These are phyloP conservation scores for Trichophyton rubrum DNA, from an alignment of 2,329 filamentous ascomycete species.

Conservation along the genomic window DNA sequence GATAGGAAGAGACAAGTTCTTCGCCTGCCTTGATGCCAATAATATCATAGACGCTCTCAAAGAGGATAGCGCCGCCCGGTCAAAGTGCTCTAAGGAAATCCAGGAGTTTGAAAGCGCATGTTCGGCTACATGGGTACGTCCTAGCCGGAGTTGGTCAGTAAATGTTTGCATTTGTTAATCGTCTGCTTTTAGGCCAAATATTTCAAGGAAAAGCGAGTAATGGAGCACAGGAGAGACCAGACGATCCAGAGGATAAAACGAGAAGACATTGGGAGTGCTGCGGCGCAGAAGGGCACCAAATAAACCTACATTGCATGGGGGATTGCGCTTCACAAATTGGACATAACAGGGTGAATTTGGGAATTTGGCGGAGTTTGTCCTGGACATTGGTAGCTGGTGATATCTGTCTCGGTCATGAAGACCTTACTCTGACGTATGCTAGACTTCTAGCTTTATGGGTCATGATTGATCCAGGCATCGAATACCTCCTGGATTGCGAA, in stretches of 20 bases:
- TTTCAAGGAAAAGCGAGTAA: constrained; percentile 92
- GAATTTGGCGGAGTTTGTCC: background rate
- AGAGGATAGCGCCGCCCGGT: constrained; percentile 43
- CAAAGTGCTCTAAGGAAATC: constrained; percentile 48
- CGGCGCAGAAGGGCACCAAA: background rate
- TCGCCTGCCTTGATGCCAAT: constrained; percentile 71
- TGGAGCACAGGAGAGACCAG: constrained; percentile 75
- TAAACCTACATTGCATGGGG: background rate
- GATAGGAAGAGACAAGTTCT: constrained; percentile 79
- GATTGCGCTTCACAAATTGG: background rate
- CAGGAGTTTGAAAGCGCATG: constrained; percentile 70
- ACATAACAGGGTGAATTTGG: background rate
- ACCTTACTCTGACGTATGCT: background rate
- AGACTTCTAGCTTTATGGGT: background rate
- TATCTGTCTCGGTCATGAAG: background rate
- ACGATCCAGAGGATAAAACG: constrained; percentile 62
- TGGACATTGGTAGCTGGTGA: background rate
- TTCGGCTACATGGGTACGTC: constrained; percentile 74
- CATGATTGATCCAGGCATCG: background rate
- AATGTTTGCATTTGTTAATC: background rate
- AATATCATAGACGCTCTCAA: constrained; percentile 64
- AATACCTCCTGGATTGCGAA: background rate
- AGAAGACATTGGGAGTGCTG: constrained; percentile 40
- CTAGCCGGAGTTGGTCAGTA: background rate
- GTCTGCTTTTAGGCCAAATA: constrained; percentile 61